Base-by-base conservation (phyloP, 306 rosid species). In the Boehmeria nivea region DNA sequence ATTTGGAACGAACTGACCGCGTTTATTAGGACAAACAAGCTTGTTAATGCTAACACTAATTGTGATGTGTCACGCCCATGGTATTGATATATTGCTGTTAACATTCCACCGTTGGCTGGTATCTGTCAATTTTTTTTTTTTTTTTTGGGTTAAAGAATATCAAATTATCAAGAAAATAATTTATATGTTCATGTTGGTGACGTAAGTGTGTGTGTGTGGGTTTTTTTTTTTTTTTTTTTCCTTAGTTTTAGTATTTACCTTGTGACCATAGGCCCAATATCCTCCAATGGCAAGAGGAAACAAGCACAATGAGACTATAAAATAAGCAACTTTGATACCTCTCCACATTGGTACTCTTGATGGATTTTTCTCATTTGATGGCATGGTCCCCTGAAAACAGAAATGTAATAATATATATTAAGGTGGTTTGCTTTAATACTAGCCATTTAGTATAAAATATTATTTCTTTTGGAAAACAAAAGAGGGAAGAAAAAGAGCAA, bases 281-380 rank as follows among this genome's bases (percentile, higher is more conserved):
- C 85, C 81, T 18, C 56, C 78, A 4, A 75, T 75, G 37, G 81
- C 76, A 1, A 71, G 52, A 10, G 85, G 81, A 40, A 67, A 75
- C 16, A 78, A 25, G 54, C 81, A 74, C 24, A 61, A 3, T 10
- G 70, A 6, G n/a, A 75, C 21, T 2, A 64, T 1, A 2, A 49
- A 2, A 68, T 75, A 71, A 6, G 78, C 72, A 43, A 64, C 23
- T 27, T 46, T 45, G 1, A 68, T 65, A 0, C 76, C 85, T 34
- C 48, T 71, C 78, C 81, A 64, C 85, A 71, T 75, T 13, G 73
- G 81, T 10, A 75, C 66, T 12, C 57, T 57, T 0, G 85, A 67
- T 15, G 81, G 78, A 15, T 75, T 67, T 40, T 74, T 75, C 40
- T 63, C 72, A 15, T 46, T 71, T 47, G 76, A 79, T 15, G 81